Evolutionary conservation across 306 rosid species (phyloP), one percentile per base, ranked within the genome.

Genomic region (Arachis hypogaea): DNA sequence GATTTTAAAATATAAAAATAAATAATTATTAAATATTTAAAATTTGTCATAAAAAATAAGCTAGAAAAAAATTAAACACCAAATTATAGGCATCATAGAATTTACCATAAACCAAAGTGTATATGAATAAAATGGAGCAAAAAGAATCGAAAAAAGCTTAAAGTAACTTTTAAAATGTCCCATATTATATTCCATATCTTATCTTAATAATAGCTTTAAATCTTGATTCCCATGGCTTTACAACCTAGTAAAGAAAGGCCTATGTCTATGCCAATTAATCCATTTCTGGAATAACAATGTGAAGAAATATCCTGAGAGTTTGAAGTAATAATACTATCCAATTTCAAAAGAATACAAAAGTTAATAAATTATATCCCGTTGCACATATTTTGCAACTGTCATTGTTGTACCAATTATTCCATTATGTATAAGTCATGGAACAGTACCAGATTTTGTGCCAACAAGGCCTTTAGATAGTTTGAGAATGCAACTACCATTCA

Each of bases 101-200:
- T 22, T 22, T 1, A 22, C 1, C 28, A 29, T 43, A 66, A 18
- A 41, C 16, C 54, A 40, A 43, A 67, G 12, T 9, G 18, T 7
- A 40, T 12, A 59, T 63, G 77, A 56, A 59, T 50, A 42, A 68
- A 62, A 60, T 16, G 75, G 74, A 41, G 71, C 61, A 54, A 60
- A 54, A 72, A 72, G 54, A 77, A 60, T 38, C 47, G 52, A 57
- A 16, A 63, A 59, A 62, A 73, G 62, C 74, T 70, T 65, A 73
- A 87, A 78, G 75, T 64, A 5, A 22, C 70, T 83, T 77, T 83
- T 83, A 10, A 49, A 44, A 55, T 61, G 82, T 87, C 68, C 68
- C 59, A 40, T 68, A 60, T 78, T 63, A 45, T 68, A 65, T 78
- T 78, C 75, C 76, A 47, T 68, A 70, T 63, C 81, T 71, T 78